phyloP scores from a whole-genome alignment of 257 asterid species.

The Nyctanthes arbortristis region DNA sequence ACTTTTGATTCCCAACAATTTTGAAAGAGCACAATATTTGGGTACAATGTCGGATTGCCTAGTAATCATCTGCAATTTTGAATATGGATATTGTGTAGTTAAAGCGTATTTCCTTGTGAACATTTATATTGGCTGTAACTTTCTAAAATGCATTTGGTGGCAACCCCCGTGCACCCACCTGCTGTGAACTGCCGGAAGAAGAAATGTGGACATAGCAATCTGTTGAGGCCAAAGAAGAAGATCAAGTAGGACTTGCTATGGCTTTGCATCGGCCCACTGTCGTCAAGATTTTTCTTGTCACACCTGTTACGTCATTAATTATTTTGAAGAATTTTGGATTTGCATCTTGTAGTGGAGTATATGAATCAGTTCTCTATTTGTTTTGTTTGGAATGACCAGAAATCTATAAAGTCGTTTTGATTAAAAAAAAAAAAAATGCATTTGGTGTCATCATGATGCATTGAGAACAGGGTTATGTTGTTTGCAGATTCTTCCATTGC shows the following conservation, averaged over 20 bases:
- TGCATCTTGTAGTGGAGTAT: background rate
- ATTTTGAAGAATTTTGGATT: background rate
- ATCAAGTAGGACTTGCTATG: constrained; percentile 50
- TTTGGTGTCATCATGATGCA: too few species aligned
- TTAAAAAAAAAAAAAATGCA: too few species aligned
- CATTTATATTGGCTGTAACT: too few species aligned
- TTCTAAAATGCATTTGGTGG: too few species aligned
- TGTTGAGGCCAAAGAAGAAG: constrained; percentile 79
- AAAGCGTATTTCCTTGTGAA: too few species aligned
- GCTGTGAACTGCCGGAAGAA: constrained; percentile 73
- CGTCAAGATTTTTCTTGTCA: background rate
- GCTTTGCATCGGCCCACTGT: background rate
- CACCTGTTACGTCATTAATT: background rate
- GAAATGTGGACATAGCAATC: constrained; percentile 71
- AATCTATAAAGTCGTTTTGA: background rate
- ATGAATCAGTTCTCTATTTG: constrained; percentile 15
- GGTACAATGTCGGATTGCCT: too few species aligned
- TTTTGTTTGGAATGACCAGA: background rate
- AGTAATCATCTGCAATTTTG: too few species aligned
- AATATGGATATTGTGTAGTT: too few species aligned
- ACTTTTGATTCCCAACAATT: too few species aligned
- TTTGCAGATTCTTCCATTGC: too few species aligned
- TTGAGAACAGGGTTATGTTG: too few species aligned
- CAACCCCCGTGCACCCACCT: constrained; percentile 69
- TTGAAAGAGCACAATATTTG: too few species aligned